Evolutionary conservation across 768 basidiomycete genomes (phyloP).

Genomic region (Coprinopsis sp.): DNA sequence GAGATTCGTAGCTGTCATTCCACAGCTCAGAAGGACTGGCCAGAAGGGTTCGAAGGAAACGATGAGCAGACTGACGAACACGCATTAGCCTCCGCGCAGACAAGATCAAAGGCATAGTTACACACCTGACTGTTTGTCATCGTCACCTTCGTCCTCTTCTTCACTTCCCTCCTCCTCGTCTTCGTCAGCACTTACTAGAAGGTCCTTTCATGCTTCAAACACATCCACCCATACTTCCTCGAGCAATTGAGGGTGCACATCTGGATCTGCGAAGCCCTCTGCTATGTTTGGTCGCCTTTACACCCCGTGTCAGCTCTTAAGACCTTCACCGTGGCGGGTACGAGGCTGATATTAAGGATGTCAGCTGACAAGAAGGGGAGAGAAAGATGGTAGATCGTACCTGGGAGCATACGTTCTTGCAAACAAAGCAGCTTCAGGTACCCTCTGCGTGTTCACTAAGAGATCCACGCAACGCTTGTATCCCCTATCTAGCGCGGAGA

Average conservation of each 20-base stretch:
- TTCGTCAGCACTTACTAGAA: slow-evolving; percentile 1
- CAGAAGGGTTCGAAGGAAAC: no score
- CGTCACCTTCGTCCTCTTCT: slow-evolving; percentile 5
- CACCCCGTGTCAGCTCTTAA: slow-evolving; percentile 74
- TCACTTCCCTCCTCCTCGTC: slow-evolving; percentile 6
- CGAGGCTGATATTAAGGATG: slow-evolving; percentile 47
- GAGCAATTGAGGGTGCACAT: slow-evolving; percentile 62
- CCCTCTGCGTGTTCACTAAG: slow-evolving; percentile 76
- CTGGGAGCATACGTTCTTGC: slow-evolving; percentile 91
- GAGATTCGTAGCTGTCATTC: no score
- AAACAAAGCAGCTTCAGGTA: slow-evolving; percentile 91
- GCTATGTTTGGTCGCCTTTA: slow-evolving; percentile 79
- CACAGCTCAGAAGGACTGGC: no score
- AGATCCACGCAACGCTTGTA: slow-evolving; percentile 75
- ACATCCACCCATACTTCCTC: slow-evolving; percentile 61
- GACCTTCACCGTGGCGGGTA: slow-evolving; percentile 59
- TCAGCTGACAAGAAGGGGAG: no score
- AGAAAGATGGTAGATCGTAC: slow-evolving; percentile 36
- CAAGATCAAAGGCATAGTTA: no score
- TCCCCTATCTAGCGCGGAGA: slow-evolving; percentile 85
- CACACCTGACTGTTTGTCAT: slow-evolving; percentile 10
- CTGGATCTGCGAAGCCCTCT: slow-evolving; percentile 71
- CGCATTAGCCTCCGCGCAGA: no score
- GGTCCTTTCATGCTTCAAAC: slow-evolving; percentile 26
- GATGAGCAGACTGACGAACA: no score